phyloP scores from a whole-genome alignment of 129 eudicot genomes.

The Gnaphalium uliginosum region DNA sequence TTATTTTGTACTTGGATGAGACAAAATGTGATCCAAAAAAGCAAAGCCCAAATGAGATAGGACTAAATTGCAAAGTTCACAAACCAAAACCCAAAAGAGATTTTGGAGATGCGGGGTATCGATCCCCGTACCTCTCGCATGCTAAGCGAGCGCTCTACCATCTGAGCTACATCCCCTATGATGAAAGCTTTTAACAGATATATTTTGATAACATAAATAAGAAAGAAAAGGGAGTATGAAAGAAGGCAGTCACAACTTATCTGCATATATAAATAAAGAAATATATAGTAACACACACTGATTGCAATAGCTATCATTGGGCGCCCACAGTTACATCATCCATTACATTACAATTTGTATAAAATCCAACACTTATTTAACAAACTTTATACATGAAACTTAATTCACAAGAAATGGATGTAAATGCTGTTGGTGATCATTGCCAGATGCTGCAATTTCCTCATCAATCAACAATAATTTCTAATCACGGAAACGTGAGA shows the following conservation, averaged over 20 bases:
- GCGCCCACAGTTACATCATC: not conserved
- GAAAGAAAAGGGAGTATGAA: too few species aligned
- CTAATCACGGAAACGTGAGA: not conserved
- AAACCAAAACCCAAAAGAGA: too few species aligned
- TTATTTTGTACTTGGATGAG: too few species aligned
- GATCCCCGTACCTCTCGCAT: slow-evolving; percentile 93
- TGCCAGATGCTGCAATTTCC: not conserved
- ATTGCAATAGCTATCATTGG: not conserved
- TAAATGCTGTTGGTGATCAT: not conserved
- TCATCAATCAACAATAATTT: not conserved
- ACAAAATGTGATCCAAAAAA: too few species aligned
- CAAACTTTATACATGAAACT: not conserved
- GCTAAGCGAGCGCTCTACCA: slow-evolving; percentile 94
- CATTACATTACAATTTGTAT: not conserved
- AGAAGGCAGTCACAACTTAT: not conserved
- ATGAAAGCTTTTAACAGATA: too few species aligned
- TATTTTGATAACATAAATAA: too few species aligned
- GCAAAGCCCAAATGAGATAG: too few species aligned
- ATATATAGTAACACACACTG: not conserved
- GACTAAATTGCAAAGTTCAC: too few species aligned
- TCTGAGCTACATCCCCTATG: slow-evolving; percentile 68
- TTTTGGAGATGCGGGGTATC: slow-evolving; percentile 56
- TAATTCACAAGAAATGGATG: not conserved
- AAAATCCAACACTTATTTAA: not conserved
- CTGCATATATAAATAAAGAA: not conserved